Conservation (phyloP, 441 rosid species). For the Corymbia calophylla region DNA sequence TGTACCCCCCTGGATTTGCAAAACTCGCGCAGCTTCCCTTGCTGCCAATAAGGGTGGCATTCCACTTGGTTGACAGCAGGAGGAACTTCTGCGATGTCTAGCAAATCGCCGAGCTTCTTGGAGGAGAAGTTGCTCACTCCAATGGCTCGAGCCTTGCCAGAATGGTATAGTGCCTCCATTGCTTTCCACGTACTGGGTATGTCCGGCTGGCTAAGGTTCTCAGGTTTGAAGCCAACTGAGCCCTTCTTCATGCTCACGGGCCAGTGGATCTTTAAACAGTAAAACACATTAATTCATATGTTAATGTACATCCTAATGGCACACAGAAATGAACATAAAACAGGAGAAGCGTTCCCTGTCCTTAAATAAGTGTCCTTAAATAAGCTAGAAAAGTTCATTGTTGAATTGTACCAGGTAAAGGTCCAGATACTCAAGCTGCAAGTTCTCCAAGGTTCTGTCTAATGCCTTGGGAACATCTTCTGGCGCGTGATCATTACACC, state of each 20-base stretch:
- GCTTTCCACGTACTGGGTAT: conserved; percentile 7
- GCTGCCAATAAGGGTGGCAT: conserved; percentile 5
- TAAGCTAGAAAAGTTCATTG: not conserved
- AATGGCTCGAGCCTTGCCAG: conserved; percentile 8
- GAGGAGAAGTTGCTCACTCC: conserved; percentile 9
- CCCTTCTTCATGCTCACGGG: conserved; percentile 8
- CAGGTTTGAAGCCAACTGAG: not conserved
- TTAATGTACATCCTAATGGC: not conserved
- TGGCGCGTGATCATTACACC: not conserved
- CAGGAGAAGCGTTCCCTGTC: not conserved
- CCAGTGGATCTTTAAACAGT: conserved; percentile 1
- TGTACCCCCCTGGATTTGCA: conserved; percentile 6
- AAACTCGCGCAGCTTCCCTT: conserved; percentile 2
- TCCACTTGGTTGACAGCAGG: conserved; percentile 12
- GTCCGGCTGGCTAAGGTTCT: not conserved
- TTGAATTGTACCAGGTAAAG: not conserved
- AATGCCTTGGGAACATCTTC: not conserved
- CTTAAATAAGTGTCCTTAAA: not conserved
- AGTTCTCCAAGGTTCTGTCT: not conserved
- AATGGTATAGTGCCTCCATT: not conserved
- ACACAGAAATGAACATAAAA: not conserved
- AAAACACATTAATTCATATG: not conserved
- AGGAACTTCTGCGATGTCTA: not conserved
- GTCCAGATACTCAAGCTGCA: not conserved
- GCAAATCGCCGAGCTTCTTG: conserved; percentile 1